These are phyloP conservation scores for Leishmania martiniquensis DNA, from an alignment of 208 protist genomes.

Conservation along the genomic window DNA sequence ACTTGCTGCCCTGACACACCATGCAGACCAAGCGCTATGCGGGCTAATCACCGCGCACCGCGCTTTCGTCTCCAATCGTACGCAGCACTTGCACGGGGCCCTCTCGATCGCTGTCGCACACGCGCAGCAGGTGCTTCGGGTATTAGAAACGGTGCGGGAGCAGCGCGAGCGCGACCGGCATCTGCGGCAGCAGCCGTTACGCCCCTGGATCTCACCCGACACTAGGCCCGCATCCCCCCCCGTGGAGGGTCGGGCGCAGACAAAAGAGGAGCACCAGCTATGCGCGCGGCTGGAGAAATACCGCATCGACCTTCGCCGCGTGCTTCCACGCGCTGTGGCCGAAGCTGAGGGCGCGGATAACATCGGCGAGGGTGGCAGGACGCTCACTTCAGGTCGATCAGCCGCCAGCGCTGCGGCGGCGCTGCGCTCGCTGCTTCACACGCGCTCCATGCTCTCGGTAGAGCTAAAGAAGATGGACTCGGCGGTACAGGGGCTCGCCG, in stretches of 20 bases:
- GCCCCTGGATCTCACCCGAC: background rate
- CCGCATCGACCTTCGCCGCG: slow-evolving; percentile 47
- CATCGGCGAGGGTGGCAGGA: slow-evolving; percentile 10
- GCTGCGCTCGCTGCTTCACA: slow-evolving; percentile 76
- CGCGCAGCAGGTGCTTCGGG: slow-evolving; percentile 40
- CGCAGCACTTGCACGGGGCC: slow-evolving; percentile 42
- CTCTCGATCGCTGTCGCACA: slow-evolving; percentile 52
- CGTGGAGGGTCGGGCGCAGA: background rate
- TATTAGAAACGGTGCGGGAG: slow-evolving; percentile 43
- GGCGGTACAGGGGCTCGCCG: slow-evolving; percentile 57
- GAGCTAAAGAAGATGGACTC: slow-evolving; percentile 80
- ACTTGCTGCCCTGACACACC: slow-evolving; percentile 13
- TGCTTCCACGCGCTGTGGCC: slow-evolving; percentile 45
- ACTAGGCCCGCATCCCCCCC: background rate
- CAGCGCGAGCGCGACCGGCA: slow-evolving; percentile 27
- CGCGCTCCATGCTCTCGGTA: slow-evolving; percentile 64
- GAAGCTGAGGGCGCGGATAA: slow-evolving; percentile 39
- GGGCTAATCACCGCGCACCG: slow-evolving; percentile 37
- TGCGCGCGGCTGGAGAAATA: slow-evolving; percentile 37
- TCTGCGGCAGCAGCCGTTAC: background rate
- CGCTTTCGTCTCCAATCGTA: slow-evolving; percentile 33
- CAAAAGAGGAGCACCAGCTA: slow-evolving; percentile 7
- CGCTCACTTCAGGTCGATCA: slow-evolving; percentile 10
- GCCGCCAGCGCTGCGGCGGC: slow-evolving; percentile 48
- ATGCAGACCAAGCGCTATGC: slow-evolving; percentile 16